Evolutionary conservation across 2,329 filamentous ascomycete genomes (phyloP).

Genomic region (Basipetospora chlamydospora): DNA sequence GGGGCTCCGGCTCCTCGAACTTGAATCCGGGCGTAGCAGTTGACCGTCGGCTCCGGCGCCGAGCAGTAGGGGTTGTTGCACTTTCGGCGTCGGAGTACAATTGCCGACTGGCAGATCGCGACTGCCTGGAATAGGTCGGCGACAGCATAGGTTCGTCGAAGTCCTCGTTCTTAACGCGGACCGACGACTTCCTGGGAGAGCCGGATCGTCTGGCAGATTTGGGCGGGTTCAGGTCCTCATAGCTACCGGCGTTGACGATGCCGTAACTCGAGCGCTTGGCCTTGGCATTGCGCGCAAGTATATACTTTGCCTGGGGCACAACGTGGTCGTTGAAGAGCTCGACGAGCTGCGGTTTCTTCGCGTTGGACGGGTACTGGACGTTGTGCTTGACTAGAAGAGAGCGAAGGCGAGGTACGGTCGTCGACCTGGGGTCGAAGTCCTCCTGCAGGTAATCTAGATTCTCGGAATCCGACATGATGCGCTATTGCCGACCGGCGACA

Average conservation of each 20-base stretch:
- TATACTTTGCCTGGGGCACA: constrained; percentile 60
- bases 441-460: constrained; percentile 67
- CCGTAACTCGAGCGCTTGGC: constrained; percentile 80
- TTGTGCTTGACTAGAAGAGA: constrained; percentile 85
- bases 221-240: constrained; percentile 46
- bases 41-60: constrained; percentile 34
- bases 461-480: constrained; percentile 55
- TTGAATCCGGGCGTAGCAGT: constrained; percentile 39
- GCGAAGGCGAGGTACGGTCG: constrained; percentile 79
- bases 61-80: constrained; percentile 20
- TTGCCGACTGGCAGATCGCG: constrained; percentile 40
- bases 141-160: constrained; percentile 23
- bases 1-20: constrained; percentile 37
- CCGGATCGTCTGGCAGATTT: constrained; percentile 35
- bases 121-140: constrained; percentile 32
- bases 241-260: constrained; percentile 55
- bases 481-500: too few species aligned
- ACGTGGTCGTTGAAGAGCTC: constrained; percentile 71
- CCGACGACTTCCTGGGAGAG: constrained; percentile 39
- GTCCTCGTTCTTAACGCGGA: constrained; percentile 38
- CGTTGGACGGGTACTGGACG: constrained; percentile 69
- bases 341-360: constrained; percentile 83
- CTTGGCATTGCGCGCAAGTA: constrained; percentile 59
- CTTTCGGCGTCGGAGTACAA: constrained; percentile 32
- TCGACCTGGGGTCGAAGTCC: constrained; percentile 67